A percentile compares a stretch with the other conserved stretches of the same genome.
phyloP scores from a whole-genome alignment of 345 rosid genomes.

The Gossypium longicalyx region DNA sequence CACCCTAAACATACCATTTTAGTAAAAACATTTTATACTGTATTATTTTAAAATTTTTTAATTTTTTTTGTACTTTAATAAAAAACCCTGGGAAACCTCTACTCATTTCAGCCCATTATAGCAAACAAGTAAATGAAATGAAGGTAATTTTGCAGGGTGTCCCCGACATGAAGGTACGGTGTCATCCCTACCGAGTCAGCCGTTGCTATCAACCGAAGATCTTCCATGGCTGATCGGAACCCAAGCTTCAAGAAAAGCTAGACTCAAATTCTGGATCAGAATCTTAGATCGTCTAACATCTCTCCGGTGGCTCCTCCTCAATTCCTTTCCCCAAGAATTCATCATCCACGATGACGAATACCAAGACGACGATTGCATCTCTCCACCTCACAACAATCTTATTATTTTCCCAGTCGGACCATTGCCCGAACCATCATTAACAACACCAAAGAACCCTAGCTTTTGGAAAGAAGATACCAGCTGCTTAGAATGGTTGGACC shows the following conservation, averaged over 20 bases:
- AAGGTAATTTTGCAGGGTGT: conserved; percentile 33
- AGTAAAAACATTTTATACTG: too few species aligned
- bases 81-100: too few species aligned
- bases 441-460: conserved; percentile 36
- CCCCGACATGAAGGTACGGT: conserved; percentile 35
- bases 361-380: not conserved
- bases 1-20: too few species aligned
- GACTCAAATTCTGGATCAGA: conserved; percentile 76
- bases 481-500: conserved; percentile 61
- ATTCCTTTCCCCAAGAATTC: conserved; percentile 55
- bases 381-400: conserved; percentile 19
- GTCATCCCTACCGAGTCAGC: conserved; percentile 32
- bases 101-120: too few species aligned
- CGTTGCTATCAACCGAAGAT: conserved; percentile 46
- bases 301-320: conserved; percentile 56
- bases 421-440: conserved; percentile 22
- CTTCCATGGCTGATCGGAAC: conserved; percentile 84
- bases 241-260: conserved; percentile 38
- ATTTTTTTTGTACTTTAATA: too few species aligned
- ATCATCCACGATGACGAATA: not conserved
- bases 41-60: too few species aligned
- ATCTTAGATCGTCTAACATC: conserved; percentile 42
- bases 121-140: too few species aligned
- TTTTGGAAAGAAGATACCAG: conserved; percentile 62
- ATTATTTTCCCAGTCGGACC: conserved; percentile 45